These are phyloP conservation scores for Gaultheria prostrata DNA, from an alignment of 148 eudicot genomes.

Conservation along the genomic window DNA sequence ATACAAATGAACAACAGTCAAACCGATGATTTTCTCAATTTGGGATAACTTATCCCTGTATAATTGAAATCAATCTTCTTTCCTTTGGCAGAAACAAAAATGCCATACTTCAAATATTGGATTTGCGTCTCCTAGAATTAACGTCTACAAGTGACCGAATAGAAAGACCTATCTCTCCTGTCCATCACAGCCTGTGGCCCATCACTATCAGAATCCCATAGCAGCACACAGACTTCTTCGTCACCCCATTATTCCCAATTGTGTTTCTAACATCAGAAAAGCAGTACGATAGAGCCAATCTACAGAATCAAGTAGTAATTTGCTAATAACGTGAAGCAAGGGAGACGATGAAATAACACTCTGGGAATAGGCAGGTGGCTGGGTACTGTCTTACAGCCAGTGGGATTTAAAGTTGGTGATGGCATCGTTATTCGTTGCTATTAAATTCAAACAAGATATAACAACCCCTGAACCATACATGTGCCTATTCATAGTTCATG, in stretches of 20 bases:
- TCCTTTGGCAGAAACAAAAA: background rate
- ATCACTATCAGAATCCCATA: background rate
- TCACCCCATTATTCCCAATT: background rate
- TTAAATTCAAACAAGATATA: background rate
- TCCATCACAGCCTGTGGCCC: background rate
- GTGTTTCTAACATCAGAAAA: background rate
- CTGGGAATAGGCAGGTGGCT: background rate
- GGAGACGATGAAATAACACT: no score
- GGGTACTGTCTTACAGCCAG: background rate
- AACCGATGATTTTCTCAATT: background rate
- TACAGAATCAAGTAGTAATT: no score
- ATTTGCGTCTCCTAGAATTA: background rate
- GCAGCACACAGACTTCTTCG: background rate
- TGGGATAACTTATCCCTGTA: background rate
- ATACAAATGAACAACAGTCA: background rate
- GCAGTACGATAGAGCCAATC: background rate
- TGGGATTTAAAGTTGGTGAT: background rate
- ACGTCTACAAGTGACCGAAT: background rate
- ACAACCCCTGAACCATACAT: background rate
- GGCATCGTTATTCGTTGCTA: background rate
- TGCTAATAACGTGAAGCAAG: no score
- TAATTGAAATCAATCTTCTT: background rate
- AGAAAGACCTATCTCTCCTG: background rate
- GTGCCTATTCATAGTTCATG: background rate
- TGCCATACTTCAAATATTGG: background rate